Evolutionary conservation across 139 green algal species (phyloP).

Genomic region (Tetradesmus obliquus): DNA sequence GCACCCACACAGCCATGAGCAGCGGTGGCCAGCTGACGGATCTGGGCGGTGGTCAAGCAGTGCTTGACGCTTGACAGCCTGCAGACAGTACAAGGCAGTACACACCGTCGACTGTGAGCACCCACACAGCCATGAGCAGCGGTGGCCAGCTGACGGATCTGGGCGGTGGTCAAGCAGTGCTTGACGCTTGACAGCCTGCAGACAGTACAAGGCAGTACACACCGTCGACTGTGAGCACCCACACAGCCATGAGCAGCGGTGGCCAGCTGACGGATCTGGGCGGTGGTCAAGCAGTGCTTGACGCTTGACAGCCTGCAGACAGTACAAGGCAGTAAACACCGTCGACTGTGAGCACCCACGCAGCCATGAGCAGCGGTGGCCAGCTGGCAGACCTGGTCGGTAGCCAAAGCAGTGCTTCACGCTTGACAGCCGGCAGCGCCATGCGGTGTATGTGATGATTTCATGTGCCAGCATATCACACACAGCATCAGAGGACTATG

Average conservation of each 20-base stretch:
- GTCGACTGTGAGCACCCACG: conserved; percentile 20
- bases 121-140: conserved; percentile 76
- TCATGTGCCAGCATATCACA: too few relatives aligned
- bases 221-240: neutral
- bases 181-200: conserved; percentile 52
- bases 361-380: conserved; percentile 79
- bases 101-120: neutral
- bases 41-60: conserved; percentile 58
- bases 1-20: conserved; percentile 77
- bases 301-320: conserved; percentile 50
- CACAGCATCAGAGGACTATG: too few relatives aligned
- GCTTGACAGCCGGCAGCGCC: conserved; percentile 39
- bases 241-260: conserved; percentile 77
- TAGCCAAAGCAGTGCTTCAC: conserved; percentile 47
- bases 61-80: conserved; percentile 59
- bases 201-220: neutral
- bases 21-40: conserved; percentile 69
- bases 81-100: neutral
- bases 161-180: conserved; percentile 58
- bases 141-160: conserved; percentile 74
- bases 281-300: conserved; percentile 55
- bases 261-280: conserved; percentile 76
- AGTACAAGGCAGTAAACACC: neutral
- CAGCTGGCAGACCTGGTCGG: conserved; percentile 72
- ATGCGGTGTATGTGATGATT: too few relatives aligned